These are phyloP conservation scores for Alliaria petiolata DNA, from an alignment of 345 rosid species.

Conservation along the genomic window DNA sequence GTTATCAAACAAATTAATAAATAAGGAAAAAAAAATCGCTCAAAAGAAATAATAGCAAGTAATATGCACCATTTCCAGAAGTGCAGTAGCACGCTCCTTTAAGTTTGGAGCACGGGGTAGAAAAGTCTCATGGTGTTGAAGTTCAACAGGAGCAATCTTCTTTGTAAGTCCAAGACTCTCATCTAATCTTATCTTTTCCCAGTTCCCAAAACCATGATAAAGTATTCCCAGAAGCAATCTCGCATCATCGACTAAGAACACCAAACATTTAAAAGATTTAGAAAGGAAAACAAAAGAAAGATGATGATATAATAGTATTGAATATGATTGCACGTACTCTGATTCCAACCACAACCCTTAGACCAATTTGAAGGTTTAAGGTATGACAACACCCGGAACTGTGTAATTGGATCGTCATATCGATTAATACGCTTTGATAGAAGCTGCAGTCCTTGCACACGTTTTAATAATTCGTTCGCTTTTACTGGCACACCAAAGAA, in stretches of 20 bases:
- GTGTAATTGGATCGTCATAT: conserved; percentile 80
- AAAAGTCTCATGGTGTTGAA: conserved; percentile 99
- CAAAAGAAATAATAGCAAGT: background rate
- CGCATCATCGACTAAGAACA: conserved; percentile 84
- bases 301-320: background rate
- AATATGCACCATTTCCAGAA: conserved; percentile 78
- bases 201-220: conserved; percentile 93
- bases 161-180: conserved; percentile 85
- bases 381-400: conserved; percentile 74
- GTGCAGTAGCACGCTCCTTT: conserved; percentile 98
- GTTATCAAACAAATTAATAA: background rate
- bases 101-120: conserved; percentile 97
- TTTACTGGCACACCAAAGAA: conserved; percentile 97
- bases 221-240: conserved; percentile 92
- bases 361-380: conserved; percentile 99
- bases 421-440: conserved; percentile 76
- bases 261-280: background rate
- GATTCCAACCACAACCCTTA: conserved; percentile 99
- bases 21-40: background rate
- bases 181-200: conserved; percentile 97
- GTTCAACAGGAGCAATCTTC: conserved; percentile 98
- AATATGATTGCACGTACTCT: conserved; percentile 49
- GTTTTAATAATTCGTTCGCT: conserved; percentile 75
- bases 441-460: conserved; percentile 87
- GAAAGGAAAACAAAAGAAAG: background rate